A percentile compares a stretch with the other conserved stretches of the same genome.
Conservation (phyloP, 2,329 filamentous ascomycete species). For the Sporothrix curviconia region DNA sequence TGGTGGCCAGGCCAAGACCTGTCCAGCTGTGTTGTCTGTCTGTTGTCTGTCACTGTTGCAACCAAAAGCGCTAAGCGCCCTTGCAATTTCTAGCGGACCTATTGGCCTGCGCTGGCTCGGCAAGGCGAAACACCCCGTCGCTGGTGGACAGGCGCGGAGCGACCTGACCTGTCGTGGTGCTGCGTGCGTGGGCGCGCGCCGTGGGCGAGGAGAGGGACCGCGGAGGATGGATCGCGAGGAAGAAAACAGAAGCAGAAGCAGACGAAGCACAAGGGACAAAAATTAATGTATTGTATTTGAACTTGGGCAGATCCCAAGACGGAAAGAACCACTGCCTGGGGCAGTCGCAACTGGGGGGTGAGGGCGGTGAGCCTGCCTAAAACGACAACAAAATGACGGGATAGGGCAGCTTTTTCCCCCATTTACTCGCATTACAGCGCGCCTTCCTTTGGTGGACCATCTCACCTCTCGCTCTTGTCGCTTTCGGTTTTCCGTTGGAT, state of each 20-base stretch:
- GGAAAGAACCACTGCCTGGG: not conserved
- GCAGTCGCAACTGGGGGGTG: slow-evolving; percentile 1
- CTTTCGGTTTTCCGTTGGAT: not conserved
- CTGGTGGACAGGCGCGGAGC: not conserved
- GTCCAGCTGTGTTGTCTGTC: not conserved
- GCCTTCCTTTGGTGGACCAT: not conserved
- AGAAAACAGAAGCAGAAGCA: not conserved
- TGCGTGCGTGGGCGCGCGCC: too few relatives aligned
- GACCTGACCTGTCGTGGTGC: too few relatives aligned
- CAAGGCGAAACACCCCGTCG: not conserved
- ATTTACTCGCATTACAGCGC: not conserved
- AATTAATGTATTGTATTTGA: not conserved
- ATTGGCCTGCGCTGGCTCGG: not conserved
- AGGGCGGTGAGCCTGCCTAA: slow-evolving; percentile 1
- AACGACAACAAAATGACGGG: not conserved
- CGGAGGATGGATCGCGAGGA: too few relatives aligned
- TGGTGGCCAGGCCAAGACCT: not conserved
- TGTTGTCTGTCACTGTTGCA: slow-evolving; percentile 1
- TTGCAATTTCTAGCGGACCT: not conserved
- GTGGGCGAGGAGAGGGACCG: too few relatives aligned
- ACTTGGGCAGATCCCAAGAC: not conserved
- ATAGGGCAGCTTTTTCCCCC: not conserved
- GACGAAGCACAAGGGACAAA: not conserved
- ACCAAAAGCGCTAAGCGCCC: slow-evolving; percentile 13
- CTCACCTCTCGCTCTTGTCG: not conserved